Conservation (phyloP, 2,329 filamentous ascomycete genomes). For the Diatrype stigma region DNA sequence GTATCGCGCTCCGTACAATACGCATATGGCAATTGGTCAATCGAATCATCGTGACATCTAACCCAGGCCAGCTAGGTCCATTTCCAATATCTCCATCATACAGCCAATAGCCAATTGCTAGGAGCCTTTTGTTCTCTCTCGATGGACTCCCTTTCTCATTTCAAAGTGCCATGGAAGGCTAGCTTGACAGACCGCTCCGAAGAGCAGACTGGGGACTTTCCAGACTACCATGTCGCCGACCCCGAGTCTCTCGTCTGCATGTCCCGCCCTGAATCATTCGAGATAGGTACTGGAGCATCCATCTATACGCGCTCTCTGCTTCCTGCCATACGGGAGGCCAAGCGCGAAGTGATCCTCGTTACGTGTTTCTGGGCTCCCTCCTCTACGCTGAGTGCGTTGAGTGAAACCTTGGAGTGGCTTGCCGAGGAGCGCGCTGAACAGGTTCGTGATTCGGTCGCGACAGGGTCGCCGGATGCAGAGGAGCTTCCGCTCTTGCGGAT, state of each 20-base stretch:
- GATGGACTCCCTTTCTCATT: constrained; percentile 15
- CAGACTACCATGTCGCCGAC: constrained; percentile 42
- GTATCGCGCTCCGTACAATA: too few species aligned
- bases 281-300: constrained; percentile 54
- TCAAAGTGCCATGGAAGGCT: constrained; percentile 20
- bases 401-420: constrained; percentile 53
- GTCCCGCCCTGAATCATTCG: constrained; percentile 44
- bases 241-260: constrained; percentile 44
- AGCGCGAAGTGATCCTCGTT: constrained; percentile 66
- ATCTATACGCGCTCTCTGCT: constrained; percentile 53
- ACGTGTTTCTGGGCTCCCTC: constrained; percentile 81
- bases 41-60: too few species aligned
- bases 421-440: constrained; percentile 42
- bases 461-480: constrained; percentile 4
- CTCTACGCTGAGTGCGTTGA: constrained; percentile 53
- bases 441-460: constrained; percentile 24
- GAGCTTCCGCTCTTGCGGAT: constrained; percentile 46
- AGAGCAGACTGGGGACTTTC: constrained; percentile 35
- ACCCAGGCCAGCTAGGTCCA: too few species aligned
- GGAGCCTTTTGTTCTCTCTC: background rate
- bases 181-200: constrained; percentile 6
- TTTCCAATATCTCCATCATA: too few species aligned
- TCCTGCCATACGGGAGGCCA: constrained; percentile 57
- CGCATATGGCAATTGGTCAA: too few species aligned
- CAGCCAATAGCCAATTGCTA: background rate